phyloP scores from a whole-genome alignment of 768 basidiomycete genomes.

The Mycena belliarum region DNA sequence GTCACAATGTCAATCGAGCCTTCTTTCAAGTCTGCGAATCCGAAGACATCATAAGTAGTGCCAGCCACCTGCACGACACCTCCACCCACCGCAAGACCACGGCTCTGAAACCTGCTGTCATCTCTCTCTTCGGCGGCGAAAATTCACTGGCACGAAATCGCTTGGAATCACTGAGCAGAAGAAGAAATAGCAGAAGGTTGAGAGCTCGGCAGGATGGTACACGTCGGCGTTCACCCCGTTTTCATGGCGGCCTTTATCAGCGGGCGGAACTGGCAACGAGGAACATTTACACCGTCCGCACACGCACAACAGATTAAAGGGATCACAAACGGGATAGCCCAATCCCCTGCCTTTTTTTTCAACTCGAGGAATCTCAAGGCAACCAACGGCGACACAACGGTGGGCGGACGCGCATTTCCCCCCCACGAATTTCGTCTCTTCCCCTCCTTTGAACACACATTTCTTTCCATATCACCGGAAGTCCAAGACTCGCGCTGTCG shows the following conservation, averaged over 20 bases:
- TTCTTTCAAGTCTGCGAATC: background rate
- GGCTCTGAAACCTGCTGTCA: background rate
- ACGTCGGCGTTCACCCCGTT: background rate
- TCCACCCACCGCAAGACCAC: background rate
- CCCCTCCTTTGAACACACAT: background rate
- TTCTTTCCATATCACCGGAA: background rate
- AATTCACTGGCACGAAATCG: background rate
- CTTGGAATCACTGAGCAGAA: background rate
- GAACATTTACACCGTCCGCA: background rate
- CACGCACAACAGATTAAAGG: background rate
- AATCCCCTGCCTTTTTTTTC: too few relatives aligned
- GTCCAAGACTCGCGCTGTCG: background rate
- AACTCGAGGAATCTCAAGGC: background rate
- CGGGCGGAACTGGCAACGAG: background rate
- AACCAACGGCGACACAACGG: background rate
- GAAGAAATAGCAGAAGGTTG: background rate
- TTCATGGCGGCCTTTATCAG: background rate
- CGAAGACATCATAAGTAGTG: background rate
- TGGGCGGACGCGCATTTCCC: background rate
- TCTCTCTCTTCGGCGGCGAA: background rate
- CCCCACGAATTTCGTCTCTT: background rate
- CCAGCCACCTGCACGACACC: background rate
- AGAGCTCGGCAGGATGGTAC: background rate
- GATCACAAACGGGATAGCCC: background rate
- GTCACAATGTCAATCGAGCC: background rate